Percentiles rank a stretch among this genome's conserved stretches.
phyloP scores from a whole-genome alignment of 2,329 filamentous ascomycete genomes.

The Xylariaceae sp. region DNA sequence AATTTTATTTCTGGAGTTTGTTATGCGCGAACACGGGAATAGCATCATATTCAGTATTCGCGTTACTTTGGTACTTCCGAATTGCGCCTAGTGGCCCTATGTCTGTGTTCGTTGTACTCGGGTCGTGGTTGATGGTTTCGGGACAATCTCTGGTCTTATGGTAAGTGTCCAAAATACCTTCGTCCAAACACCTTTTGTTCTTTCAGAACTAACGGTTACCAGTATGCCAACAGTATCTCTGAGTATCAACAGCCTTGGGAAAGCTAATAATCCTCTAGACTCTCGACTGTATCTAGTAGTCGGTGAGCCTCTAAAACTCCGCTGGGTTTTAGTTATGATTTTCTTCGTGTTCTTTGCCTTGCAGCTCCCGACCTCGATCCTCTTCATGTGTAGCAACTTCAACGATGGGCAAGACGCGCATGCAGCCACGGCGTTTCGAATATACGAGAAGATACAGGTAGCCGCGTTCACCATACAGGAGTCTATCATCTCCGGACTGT shows the following conservation, averaged over 20 bases:
- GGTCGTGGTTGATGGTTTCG: slow-evolving; percentile 57
- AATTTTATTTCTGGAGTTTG: slow-evolving; percentile 43
- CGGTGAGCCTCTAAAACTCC: slow-evolving; percentile 44
- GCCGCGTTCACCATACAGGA: slow-evolving; percentile 46
- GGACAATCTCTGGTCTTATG: slow-evolving; percentile 56
- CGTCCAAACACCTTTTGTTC: too few relatives aligned
- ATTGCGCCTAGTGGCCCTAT: slow-evolving; percentile 17
- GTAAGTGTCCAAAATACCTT: too few relatives aligned
- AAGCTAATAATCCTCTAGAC: slow-evolving; percentile 22
- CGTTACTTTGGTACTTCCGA: slow-evolving; percentile 17
- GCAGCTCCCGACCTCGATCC: slow-evolving; percentile 50
- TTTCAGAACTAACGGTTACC: too few relatives aligned
- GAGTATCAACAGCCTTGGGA: too few relatives aligned
- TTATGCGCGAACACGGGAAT: slow-evolving; percentile 30
- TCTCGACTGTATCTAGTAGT: slow-evolving; percentile 61
- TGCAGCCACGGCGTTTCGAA: slow-evolving; percentile 12
- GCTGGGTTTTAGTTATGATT: slow-evolving; percentile 54
- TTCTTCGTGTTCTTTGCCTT: slow-evolving; percentile 52
- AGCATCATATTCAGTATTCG: slow-evolving; percentile 11
- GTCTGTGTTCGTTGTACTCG: slow-evolving; percentile 36
- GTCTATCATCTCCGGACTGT: slow-evolving; percentile 44
- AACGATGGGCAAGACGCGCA: not conserved
- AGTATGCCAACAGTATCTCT: too few relatives aligned
- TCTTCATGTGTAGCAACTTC: slow-evolving; percentile 34
- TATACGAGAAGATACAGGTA: slow-evolving; percentile 37